Base-by-base conservation (phyloP, 257 asterid species). In the Mitragyna speciosa region DNA sequence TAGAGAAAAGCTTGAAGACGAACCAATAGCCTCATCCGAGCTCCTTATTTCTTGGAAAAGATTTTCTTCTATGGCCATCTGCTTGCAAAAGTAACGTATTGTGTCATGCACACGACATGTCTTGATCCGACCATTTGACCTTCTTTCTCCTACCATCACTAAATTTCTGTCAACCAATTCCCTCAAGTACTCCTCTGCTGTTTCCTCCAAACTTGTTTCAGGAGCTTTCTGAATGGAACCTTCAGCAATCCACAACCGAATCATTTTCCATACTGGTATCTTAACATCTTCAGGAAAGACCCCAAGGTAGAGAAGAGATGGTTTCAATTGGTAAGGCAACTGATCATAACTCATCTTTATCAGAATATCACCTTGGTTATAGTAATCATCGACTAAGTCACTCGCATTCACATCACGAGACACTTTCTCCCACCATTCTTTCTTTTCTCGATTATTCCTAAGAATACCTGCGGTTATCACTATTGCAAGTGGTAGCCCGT, bases 391-490 rank as follows among this genome's bases (percentile, higher is more conserved):
- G 48, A 39, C 58, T 26, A 41, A 73, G 3, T 41, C 12, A 28
- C 58, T 75, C 31, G 7, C 12, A 63, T 19, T 10, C 76, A 85
- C 82, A 20, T 75, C 49, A 3, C 54, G 47, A 47, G 58, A 67
- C 26, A 86, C 87, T 39, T 66, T 39, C 33, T 51, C 36, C 88
- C 88, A 85, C 80, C 76, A 65, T 6, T 45, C 52, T 14, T 6
- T 30, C 11, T 49, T 20, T 26, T 31, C 5, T 31, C 64, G 49
- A 9, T 75, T 56, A 64, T 56, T 51, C 19, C 51, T 71, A 11
- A 86, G 84, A 20, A 74, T 59, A 15, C 89, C 89, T 17, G 87
- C 86, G 22, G 82, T 77, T 17, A 86, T 82, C 76, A 83, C 85
- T 63, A 86, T 24, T 26, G 80, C 75, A 3, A 79, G 81, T 61